phyloP scores from a whole-genome alignment of 2,329 filamentous ascomycete species.

The Teratosphaeria gauchensis region DNA sequence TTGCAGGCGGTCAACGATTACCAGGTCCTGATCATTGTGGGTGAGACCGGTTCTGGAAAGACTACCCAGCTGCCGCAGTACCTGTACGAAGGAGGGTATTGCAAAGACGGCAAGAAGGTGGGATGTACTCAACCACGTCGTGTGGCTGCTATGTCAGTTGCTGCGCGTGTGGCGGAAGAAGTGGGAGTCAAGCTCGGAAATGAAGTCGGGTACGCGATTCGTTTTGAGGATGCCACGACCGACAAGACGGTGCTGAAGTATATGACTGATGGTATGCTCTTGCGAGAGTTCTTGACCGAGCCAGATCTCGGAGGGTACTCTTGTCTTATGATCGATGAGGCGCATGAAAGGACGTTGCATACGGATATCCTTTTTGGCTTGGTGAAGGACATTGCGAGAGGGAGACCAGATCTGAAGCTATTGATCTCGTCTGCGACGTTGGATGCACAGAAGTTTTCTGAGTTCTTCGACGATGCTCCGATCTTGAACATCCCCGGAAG shows the following conservation, averaged over 20 bases:
- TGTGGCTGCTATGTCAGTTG: slow-evolving; percentile 95
- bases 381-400: slow-evolving; percentile 77
- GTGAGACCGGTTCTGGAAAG: slow-evolving; percentile 91
- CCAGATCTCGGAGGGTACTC: slow-evolving; percentile 75
- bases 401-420: slow-evolving; percentile 75
- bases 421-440: slow-evolving; percentile 92
- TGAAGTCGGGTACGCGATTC: slow-evolving; percentile 88
- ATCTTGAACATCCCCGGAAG: slow-evolving; percentile 93
- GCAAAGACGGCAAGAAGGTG: slow-evolving; percentile 72
- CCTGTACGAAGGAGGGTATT: slow-evolving; percentile 82
- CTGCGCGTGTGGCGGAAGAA: slow-evolving; percentile 90
- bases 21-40: slow-evolving; percentile 84
- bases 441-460: slow-evolving; percentile 83
- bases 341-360: slow-evolving; percentile 84
- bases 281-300: slow-evolving; percentile 82
- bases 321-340: slow-evolving; percentile 92
- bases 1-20: slow-evolving; percentile 76
- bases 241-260: slow-evolving; percentile 91
- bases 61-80: slow-evolving; percentile 94
- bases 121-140: slow-evolving; percentile 90
- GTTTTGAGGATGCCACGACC: slow-evolving; percentile 85
- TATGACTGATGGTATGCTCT: slow-evolving; percentile 93
- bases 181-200: slow-evolving; percentile 82
- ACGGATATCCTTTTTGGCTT: slow-evolving; percentile 85
- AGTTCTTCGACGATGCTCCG: slow-evolving; percentile 84